Percentiles rank a stretch among this genome's conserved stretches.
phyloP scores from a whole-genome alignment of 768 basidiomycete species.

The Strobilomyces confusus region DNA sequence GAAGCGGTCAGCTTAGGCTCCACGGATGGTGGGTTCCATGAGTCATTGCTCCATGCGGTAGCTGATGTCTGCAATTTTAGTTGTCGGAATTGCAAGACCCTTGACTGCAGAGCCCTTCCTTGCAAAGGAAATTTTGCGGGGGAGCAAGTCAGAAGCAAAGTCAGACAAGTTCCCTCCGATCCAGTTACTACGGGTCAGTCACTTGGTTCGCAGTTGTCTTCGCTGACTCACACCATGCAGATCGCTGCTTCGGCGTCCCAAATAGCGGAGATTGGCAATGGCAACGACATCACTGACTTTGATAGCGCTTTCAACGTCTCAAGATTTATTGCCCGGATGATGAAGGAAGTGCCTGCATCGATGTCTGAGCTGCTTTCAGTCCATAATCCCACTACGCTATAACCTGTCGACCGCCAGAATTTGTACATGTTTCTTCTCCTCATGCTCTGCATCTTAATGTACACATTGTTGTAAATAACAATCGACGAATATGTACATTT shows the following conservation, averaged over 20 bases:
- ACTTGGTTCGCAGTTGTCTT: background rate
- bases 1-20: slow-evolving; percentile 23
- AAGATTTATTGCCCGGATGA: slow-evolving; percentile 29
- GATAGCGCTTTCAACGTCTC: slow-evolving; percentile 29
- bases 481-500: background rate
- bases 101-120: slow-evolving; percentile 30
- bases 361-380: slow-evolving; percentile 29
- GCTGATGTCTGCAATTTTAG: slow-evolving; percentile 11
- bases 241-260: slow-evolving; percentile 30
- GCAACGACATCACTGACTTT: slow-evolving; percentile 32
- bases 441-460: background rate
- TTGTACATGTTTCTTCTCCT: background rate
- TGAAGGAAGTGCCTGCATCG: slow-evolving; percentile 28
- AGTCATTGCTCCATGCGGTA: background rate
- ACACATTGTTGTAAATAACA: slow-evolving; percentile 12
- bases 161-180: slow-evolving; percentile 35
- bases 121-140: slow-evolving; percentile 26
- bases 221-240: slow-evolving; percentile 6
- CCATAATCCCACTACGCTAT: background rate
- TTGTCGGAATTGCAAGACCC: slow-evolving; percentile 30
- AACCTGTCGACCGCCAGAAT: background rate
- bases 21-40: slow-evolving; percentile 24
- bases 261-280: slow-evolving; percentile 34
- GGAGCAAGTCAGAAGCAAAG: slow-evolving; percentile 22
- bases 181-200: slow-evolving; percentile 29